Percentiles rank a stretch among this genome's conserved stretches.
Evolutionary conservation across 768 basidiomycete species (phyloP).

Genomic region (Lentinula edodes): DNA sequence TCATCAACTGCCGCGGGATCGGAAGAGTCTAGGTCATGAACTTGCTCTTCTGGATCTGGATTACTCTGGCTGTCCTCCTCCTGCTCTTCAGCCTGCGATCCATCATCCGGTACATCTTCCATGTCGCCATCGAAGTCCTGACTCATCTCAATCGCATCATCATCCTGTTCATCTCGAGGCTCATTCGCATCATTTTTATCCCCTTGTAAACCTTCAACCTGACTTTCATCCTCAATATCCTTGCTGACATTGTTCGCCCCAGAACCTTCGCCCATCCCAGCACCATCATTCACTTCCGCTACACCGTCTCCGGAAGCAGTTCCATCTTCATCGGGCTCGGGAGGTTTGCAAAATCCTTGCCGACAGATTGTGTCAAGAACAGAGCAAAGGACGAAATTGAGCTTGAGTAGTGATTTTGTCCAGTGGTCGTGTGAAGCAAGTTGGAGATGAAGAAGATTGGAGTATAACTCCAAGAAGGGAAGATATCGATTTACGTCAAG

Average conservation of each 20-base stretch:
- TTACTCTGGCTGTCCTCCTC: constrained; percentile 47
- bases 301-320: constrained; percentile 42
- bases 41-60: constrained; percentile 72
- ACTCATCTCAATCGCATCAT: constrained; percentile 86
- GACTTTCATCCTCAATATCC: constrained; percentile 93
- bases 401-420: constrained; percentile 78
- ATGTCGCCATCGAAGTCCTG: constrained; percentile 85
- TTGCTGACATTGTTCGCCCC: constrained; percentile 88
- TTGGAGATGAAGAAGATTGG: constrained; percentile 49
- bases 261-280: constrained; percentile 84
- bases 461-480: constrained; percentile 73
- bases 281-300: constrained; percentile 50
- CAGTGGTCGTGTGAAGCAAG: constrained; percentile 55
- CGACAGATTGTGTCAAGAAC: constrained; percentile 68
- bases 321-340: constrained; percentile 57
- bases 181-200: constrained; percentile 48
- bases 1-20: constrained; percentile 89
- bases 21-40: constrained; percentile 75
- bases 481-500: constrained; percentile 39
- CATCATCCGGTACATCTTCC: constrained; percentile 75
- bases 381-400: constrained; percentile 72
- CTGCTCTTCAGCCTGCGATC: constrained; percentile 39
- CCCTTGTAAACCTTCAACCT: constrained; percentile 87
- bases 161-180: constrained; percentile 43
- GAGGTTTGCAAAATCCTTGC: constrained; percentile 91